Evolutionary conservation across 2,329 filamentous ascomycete species (phyloP), one percentile per base, ranked within the genome.

Genomic region (Dothiorella sarmentorum): DNA sequence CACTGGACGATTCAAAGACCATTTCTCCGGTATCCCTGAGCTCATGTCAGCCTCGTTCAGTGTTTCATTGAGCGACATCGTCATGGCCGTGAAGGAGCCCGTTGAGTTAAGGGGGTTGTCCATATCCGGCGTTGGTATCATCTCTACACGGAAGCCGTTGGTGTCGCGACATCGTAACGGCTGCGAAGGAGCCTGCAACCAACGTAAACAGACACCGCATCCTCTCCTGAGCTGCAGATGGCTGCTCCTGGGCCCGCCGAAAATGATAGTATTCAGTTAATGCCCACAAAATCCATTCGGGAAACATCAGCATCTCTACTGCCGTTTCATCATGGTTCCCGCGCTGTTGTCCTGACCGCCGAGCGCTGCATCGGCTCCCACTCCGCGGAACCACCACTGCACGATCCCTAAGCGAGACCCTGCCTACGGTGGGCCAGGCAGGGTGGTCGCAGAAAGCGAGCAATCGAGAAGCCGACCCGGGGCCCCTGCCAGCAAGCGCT

Each of bases 211-310:
- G 49, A 35, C 49, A 40, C 33, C 20, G 35, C 49, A 20, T 29
- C 49, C 22, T 40, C 49, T 53, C 49, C 49, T 53, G 49, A 53
- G 49, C 49, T 38, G 22, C 31, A 29, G 18, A 20, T 4, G n/a
- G n/a, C n/a, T n/a, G 49, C 49, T 53, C 49, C 49, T 53, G 49
- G 40, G 49, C 49, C 22, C 49, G 49, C 49, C 31, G 33, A n/a
- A 38, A 33, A 53, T 35, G 49, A 27, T 31, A 31, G 24, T n/a
- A n/a, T 37, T n/a, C 31, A 33, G 47, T 33, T 38, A 10, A 20
- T 29, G 24, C 22, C 35, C 49, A 53, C 37, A 35, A 33, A 33
- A 27, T 18, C 29, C 49, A 11, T 53, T 40, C 29, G 49, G 40
- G 49, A 53, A 53, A 53, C 49, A 20, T 20, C 24, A 29, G 24